Percentiles rank a stretch among this genome's conserved stretches.
Conservation (phyloP, 2,329 filamentous ascomycete genomes). For the Metarhizium robertsii region DNA sequence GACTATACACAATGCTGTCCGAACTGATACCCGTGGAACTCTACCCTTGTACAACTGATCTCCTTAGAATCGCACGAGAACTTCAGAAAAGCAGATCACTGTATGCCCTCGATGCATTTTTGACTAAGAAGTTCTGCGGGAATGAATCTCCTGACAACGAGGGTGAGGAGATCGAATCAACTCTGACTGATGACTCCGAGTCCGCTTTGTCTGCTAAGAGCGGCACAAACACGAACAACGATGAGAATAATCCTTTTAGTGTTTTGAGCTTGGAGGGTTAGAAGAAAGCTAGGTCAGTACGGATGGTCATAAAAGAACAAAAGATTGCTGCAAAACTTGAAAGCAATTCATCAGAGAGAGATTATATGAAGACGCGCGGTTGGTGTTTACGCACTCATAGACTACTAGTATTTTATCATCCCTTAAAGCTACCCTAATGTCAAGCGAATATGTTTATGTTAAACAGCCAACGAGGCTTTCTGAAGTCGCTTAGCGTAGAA, state of each 20-base stretch:
- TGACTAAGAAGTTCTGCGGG: not conserved
- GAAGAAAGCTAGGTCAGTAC: not conserved
- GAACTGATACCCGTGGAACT: slow-evolving; percentile 14
- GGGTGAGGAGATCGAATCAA: not conserved
- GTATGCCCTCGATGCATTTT: not conserved
- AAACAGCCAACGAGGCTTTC: not conserved
- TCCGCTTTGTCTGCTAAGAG: not conserved
- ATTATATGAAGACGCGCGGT: not conserved
- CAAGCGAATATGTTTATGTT: not conserved
- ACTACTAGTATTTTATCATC: not conserved
- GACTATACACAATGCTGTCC: slow-evolving; percentile 13
- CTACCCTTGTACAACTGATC: slow-evolving; percentile 11
- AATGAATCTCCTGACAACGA: not conserved
- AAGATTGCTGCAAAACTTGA: not conserved
- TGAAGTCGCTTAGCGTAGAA: no score
- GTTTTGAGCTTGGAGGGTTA: not conserved
- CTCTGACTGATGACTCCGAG: not conserved
- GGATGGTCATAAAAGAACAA: not conserved
- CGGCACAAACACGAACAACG: not conserved
- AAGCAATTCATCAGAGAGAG: not conserved
- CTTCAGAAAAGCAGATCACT: slow-evolving; percentile 7
- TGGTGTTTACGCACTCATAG: not conserved
- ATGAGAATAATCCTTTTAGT: not conserved
- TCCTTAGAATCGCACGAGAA: slow-evolving; percentile 5
- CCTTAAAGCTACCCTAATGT: not conserved